Evolutionary conservation across 2,329 filamentous ascomycete genomes (phyloP).

Genomic region (Fusarium aywerte): DNA sequence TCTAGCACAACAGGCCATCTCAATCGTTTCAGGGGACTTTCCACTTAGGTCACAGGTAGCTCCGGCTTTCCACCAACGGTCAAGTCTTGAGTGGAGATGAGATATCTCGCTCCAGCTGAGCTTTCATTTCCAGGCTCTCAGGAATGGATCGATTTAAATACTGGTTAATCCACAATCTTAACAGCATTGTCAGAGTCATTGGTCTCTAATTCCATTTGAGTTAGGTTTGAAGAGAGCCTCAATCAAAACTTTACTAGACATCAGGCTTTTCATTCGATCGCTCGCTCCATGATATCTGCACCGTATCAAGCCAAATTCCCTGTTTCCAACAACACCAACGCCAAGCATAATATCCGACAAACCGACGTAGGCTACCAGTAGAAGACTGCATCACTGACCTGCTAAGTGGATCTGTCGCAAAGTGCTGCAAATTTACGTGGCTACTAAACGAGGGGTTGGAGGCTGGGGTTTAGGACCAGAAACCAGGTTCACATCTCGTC

Average conservation of each 20-base stretch:
- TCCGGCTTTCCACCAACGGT: slow-evolving; percentile 39
- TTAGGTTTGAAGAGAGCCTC: slow-evolving; percentile 15
- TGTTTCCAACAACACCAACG: slow-evolving; percentile 33
- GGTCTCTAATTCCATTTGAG: slow-evolving; percentile 7
- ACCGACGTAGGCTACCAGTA: slow-evolving; percentile 32
- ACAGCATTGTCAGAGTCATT: slow-evolving; percentile 11
- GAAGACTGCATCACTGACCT: slow-evolving; percentile 22
- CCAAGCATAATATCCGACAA: slow-evolving; percentile 34
- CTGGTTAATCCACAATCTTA: slow-evolving; percentile 28
- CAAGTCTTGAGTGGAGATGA: slow-evolving; percentile 30
- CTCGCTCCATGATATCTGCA: slow-evolving; percentile 30
- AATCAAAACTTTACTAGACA: slow-evolving; percentile 3
- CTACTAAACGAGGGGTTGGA: slow-evolving; percentile 44
- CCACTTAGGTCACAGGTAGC: slow-evolving; percentile 28
- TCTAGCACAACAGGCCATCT: slow-evolving; percentile 35
- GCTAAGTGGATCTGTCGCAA: slow-evolving; percentile 23
- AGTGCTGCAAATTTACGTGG: slow-evolving; percentile 43
- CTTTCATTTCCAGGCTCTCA: slow-evolving; percentile 31
- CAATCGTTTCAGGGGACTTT: slow-evolving; percentile 37
- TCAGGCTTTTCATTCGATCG: slow-evolving; percentile 16
- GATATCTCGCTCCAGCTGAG: slow-evolving; percentile 34
- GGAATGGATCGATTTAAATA: slow-evolving; percentile 23
- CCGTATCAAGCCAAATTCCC: slow-evolving; percentile 29
- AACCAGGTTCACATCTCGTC: slow-evolving; percentile 24
- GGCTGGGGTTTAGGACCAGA: slow-evolving; percentile 23